Evolutionary conservation across 257 asterid genomes (phyloP).

Genomic region (Nicotiana paniculata): DNA sequence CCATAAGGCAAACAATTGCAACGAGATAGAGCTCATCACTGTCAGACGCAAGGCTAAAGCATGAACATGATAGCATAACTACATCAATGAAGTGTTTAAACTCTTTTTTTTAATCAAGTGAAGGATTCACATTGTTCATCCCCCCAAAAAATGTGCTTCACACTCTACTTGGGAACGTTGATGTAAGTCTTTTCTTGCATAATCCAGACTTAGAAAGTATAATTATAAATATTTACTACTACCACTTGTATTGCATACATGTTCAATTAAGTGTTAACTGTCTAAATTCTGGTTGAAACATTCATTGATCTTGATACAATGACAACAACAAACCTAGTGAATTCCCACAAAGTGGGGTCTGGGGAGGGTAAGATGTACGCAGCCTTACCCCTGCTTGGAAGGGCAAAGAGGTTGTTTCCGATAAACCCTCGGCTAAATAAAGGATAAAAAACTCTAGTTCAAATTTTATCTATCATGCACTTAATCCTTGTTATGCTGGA

Average conservation of each 20-base stretch:
- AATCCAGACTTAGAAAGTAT: background rate
- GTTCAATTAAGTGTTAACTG: background rate
- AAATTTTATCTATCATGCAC: background rate
- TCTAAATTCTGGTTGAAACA: background rate
- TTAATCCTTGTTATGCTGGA: background rate
- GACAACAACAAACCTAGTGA: background rate
- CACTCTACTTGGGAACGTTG: background rate
- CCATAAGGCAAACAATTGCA: background rate
- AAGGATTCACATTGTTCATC: background rate
- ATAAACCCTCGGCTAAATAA: too few relatives aligned
- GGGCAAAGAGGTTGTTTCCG: too few relatives aligned
- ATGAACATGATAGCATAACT: background rate
- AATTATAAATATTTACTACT: background rate
- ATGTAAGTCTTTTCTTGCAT: background rate
- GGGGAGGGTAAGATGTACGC: too few relatives aligned
- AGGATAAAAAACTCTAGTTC: background rate
- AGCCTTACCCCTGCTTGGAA: too few relatives aligned
- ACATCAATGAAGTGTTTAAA: background rate
- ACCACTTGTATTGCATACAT: background rate
- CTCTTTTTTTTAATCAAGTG: background rate
- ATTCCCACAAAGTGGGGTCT: too few relatives aligned
- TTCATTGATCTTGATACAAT: background rate
- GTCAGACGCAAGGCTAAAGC: background rate
- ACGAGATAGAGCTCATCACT: background rate
- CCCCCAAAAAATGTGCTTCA: background rate